Conservation (phyloP, 345 rosid species). For the Populus deltoides region DNA sequence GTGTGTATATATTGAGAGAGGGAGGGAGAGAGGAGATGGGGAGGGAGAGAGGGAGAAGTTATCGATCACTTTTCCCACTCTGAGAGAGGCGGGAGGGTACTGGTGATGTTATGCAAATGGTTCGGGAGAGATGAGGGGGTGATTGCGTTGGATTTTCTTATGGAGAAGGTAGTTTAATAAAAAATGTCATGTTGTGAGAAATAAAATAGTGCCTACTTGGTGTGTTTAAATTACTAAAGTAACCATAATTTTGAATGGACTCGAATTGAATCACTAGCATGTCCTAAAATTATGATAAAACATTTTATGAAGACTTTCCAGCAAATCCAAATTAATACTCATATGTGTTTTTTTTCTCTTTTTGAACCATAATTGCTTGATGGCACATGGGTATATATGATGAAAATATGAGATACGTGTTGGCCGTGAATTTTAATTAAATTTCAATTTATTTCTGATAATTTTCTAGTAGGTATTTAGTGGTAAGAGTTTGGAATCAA, state of each 20-base stretch:
- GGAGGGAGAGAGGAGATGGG: constrained; percentile 11
- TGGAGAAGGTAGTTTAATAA: background rate
- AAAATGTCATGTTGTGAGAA: constrained; percentile 1
- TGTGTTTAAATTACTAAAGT: background rate
- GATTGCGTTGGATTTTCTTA: constrained; percentile 8
- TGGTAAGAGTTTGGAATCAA: too few species aligned
- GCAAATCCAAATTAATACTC: background rate
- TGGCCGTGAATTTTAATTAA: too few species aligned
- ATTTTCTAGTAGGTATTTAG: too few species aligned
- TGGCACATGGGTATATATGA: too few species aligned
- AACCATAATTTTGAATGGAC: background rate
- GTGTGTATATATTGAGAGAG: background rate
- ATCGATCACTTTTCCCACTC: background rate
- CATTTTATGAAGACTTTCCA: too few species aligned
- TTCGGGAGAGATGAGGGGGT: background rate
- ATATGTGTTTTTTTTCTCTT: background rate
- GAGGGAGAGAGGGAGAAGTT: constrained; percentile 21
- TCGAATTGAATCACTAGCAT: background rate
- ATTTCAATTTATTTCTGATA: too few species aligned
- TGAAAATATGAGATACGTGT: too few species aligned
- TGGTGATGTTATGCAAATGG: background rate
- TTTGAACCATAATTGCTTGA: background rate
- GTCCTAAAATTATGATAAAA: background rate
- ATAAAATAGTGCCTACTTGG: constrained; percentile 5
- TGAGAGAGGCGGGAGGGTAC: too few species aligned